Evolutionary conservation across 1,284 basidiomycete genomes (phyloP).

Genomic region (Earliella scabrosa): DNA sequence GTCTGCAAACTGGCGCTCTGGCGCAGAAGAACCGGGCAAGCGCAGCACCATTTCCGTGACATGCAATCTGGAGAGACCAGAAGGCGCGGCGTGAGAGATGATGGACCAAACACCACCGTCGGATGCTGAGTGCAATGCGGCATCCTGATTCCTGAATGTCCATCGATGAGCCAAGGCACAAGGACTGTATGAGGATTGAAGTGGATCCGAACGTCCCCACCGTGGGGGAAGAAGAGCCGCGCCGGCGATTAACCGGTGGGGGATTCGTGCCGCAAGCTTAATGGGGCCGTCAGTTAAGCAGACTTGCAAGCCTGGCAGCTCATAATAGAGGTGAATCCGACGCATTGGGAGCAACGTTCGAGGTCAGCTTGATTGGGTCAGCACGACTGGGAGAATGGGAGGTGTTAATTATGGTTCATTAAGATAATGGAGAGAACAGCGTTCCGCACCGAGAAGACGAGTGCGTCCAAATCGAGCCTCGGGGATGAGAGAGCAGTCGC

Average conservation of each 20-base stretch:
- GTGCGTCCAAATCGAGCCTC: background rate
- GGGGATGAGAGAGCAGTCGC: background rate
- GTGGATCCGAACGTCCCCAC: slow-evolving; percentile 8
- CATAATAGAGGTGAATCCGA: slow-evolving; percentile 14
- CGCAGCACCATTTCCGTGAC: background rate
- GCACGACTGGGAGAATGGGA: background rate
- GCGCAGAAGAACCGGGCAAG: background rate
- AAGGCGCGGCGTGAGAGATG: background rate
- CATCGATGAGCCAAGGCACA: slow-evolving; percentile 23
- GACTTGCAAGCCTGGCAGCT: slow-evolving; percentile 15
- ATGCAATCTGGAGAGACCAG: background rate
- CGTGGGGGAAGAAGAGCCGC: slow-evolving; percentile 9
- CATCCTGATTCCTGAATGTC: slow-evolving; percentile 9
- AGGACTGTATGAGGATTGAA: slow-evolving; percentile 2
- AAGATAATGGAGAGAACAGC: background rate
- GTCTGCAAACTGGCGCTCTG: background rate
- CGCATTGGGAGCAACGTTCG: background rate
- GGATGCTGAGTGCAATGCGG: background rate
- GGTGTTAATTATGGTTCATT: slow-evolving; percentile 10
- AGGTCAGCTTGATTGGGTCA: slow-evolving; percentile 8
- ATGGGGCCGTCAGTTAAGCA: slow-evolving; percentile 8
- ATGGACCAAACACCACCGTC: background rate
- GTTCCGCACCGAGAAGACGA: slow-evolving; percentile 4
- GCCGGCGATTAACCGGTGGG: slow-evolving; percentile 22
- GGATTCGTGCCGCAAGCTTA: slow-evolving; percentile 9